Conservation (phyloP, 2,329 filamentous ascomycete genomes). For the Fusarium sp. region DNA sequence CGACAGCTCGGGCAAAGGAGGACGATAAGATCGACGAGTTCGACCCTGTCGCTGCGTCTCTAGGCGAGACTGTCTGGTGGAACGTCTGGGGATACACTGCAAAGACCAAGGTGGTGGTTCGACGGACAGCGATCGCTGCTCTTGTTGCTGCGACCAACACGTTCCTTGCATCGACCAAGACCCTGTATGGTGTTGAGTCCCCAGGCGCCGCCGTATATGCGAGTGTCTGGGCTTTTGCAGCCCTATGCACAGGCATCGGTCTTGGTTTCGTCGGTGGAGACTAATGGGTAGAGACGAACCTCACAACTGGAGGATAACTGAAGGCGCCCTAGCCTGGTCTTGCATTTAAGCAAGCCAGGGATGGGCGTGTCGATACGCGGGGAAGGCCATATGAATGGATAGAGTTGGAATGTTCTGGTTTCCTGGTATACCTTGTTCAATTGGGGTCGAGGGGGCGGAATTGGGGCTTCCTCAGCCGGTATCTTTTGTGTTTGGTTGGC, state of each 20-base stretch:
- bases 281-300: conserved; percentile 35
- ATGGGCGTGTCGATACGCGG: conserved; percentile 8
- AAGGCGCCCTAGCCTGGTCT: not conserved
- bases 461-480: not conserved
- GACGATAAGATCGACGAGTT: conserved; percentile 63
- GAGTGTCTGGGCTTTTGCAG: conserved; percentile 74
- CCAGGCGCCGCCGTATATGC: conserved; percentile 76
- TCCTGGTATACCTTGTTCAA: conserved; percentile 16
- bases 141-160: conserved; percentile 65
- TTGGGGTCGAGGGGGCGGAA: conserved; percentile 20
- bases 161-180: conserved; percentile 70
- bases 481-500: not conserved
- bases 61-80: conserved; percentile 73
- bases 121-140: conserved; percentile 67
- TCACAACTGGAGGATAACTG: conserved; percentile 12
- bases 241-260: conserved; percentile 64
- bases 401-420: conserved; percentile 30
- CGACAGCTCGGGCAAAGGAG: conserved; percentile 57
- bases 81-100: conserved; percentile 75
- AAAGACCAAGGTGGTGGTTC: conserved; percentile 68
- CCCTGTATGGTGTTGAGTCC: conserved; percentile 73
- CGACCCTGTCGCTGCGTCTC: conserved; percentile 68
- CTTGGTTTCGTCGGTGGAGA: conserved; percentile 61
- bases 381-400: conserved; percentile 18
- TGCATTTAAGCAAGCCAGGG: conserved; percentile 20